A percentile compares a stretch with the other conserved stretches of the same genome.
Conservation (phyloP, 1,284 basidiomycete species). For the Xerocomus minutiporus region DNA sequence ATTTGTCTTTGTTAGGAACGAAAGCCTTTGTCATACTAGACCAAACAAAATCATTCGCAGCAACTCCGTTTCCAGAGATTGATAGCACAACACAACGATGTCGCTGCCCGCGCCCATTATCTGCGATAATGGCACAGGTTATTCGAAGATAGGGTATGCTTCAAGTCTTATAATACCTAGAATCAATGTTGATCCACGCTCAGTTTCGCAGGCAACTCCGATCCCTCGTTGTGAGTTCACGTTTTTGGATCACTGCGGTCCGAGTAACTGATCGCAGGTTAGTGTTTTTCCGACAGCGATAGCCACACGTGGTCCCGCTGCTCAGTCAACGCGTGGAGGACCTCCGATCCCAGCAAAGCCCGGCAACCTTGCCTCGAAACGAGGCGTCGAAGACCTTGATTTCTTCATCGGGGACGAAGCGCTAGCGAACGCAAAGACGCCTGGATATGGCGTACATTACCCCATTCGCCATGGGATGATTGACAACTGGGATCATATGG, state of each 20-base stretch:
- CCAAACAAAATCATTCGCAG: slow-evolving; percentile 24
- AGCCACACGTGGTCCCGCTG: slow-evolving; percentile 69
- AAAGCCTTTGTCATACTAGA: slow-evolving; percentile 24
- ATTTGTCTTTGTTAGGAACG: slow-evolving; percentile 28
- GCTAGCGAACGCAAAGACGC: slow-evolving; percentile 86
- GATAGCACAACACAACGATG: slow-evolving; percentile 44
- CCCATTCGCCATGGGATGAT: slow-evolving; percentile 98
- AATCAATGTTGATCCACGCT: slow-evolving; percentile 15
- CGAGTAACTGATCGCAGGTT: slow-evolving; percentile 6
- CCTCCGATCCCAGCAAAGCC: slow-evolving; percentile 83
- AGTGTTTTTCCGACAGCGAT: slow-evolving; percentile 97
- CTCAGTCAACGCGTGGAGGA: slow-evolving; percentile 58
- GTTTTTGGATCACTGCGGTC: slow-evolving; percentile 3
- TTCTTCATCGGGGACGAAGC: slow-evolving; percentile 99
- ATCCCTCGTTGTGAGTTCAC: slow-evolving; percentile 85
- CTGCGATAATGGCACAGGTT: slow-evolving; percentile 97
- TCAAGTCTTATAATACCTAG: background rate
- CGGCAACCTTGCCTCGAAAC: slow-evolving; percentile 90
- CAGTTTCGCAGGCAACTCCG: slow-evolving; percentile 97
- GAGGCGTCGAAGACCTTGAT: slow-evolving; percentile 98
- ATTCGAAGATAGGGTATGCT: slow-evolving; percentile 92
- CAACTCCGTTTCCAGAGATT: slow-evolving; percentile 3
- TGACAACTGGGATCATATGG: slow-evolving; percentile 99
- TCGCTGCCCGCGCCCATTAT: slow-evolving; percentile 84
- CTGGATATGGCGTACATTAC: slow-evolving; percentile 91